Conservation (phyloP, 768 basidiomycete species). For the Tremella yokohamensis region DNA sequence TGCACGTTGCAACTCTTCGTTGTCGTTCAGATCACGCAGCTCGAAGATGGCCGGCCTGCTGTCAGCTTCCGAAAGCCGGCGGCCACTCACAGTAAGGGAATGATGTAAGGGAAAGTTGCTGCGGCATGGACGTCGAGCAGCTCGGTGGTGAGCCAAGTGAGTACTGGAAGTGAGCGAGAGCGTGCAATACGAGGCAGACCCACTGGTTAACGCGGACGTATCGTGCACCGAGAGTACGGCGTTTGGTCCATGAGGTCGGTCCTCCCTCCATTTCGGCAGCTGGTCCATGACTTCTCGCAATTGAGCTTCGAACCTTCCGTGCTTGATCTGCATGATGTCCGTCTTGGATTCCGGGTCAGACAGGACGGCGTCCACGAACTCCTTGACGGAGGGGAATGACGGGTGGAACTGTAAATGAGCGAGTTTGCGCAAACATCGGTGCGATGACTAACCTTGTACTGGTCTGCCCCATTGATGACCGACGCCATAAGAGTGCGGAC, state of each 20-base stretch:
- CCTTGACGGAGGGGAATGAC: constrained; percentile 59
- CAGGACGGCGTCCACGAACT: constrained; percentile 64
- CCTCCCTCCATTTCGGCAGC: constrained; percentile 66
- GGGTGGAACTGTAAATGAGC: constrained; percentile 58
- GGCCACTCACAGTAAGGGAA: constrained; percentile 67
- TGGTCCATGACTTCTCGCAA: constrained; percentile 60
- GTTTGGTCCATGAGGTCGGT: constrained; percentile 78
- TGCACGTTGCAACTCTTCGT: constrained; percentile 72
- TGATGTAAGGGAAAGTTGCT: constrained; percentile 70
- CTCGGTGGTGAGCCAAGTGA: constrained; percentile 75
- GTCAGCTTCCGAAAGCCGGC: constrained; percentile 13
- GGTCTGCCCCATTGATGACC: constrained; percentile 65
- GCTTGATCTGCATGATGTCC: constrained; percentile 72
- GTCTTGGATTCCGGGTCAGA: constrained; percentile 58
- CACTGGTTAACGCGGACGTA: constrained; percentile 80
- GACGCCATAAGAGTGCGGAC: constrained; percentile 68
- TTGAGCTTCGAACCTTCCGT: constrained; percentile 61
- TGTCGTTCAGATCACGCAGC: constrained; percentile 84
- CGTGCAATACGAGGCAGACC: constrained; percentile 27
- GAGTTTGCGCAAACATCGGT: neutral
- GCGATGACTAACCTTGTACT: constrained; percentile 61
- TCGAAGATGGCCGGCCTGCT: constrained; percentile 77
- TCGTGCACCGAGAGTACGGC: constrained; percentile 86
- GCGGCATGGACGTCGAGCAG: constrained; percentile 71
- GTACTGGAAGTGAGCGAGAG: constrained; percentile 54